These are phyloP conservation scores for Saturnispora ahearnii DNA, from an alignment of 805 yeast species.

Conservation along the genomic window DNA sequence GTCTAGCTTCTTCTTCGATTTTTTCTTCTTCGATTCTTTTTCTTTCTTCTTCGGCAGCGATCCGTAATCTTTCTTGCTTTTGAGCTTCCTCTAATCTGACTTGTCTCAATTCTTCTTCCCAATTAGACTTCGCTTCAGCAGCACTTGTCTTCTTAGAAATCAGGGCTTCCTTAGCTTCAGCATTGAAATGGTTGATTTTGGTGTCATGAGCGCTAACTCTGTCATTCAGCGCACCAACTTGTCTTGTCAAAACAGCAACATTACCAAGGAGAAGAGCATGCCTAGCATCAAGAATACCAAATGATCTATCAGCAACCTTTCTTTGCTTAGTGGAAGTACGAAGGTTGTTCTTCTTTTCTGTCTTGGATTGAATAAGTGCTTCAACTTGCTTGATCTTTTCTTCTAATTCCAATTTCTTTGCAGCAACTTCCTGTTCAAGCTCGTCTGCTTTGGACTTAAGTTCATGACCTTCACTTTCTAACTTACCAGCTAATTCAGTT, in stretches of 20 bases:
- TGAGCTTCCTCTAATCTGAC: slow-evolving; percentile 36
- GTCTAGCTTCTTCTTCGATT: slow-evolving; percentile 28
- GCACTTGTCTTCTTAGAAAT: slow-evolving; percentile 33
- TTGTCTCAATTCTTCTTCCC: slow-evolving; percentile 40
- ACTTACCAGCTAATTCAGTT: slow-evolving; percentile 25
- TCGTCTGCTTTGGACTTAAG: slow-evolving; percentile 33
- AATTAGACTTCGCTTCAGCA: slow-evolving; percentile 29
- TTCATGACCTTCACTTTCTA: slow-evolving; percentile 34
- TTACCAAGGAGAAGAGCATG: slow-evolving; percentile 32
- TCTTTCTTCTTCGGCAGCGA: slow-evolving; percentile 32
- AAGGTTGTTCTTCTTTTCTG: slow-evolving; percentile 29
- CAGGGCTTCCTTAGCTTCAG: slow-evolving; percentile 32
- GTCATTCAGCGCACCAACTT: slow-evolving; percentile 35
- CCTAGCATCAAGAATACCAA: slow-evolving; percentile 27
- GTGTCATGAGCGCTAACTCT: slow-evolving; percentile 38
- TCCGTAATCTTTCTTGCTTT: slow-evolving; percentile 37
- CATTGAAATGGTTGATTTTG: slow-evolving; percentile 31
- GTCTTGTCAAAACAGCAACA: slow-evolving; percentile 31
- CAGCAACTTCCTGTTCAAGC: slow-evolving; percentile 28
- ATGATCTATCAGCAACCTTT: slow-evolving; percentile 34
- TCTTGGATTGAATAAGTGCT: slow-evolving; percentile 34
- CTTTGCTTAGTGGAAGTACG: slow-evolving; percentile 25
- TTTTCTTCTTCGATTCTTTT: slow-evolving; percentile 34
- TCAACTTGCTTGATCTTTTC: slow-evolving; percentile 26
- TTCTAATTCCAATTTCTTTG: slow-evolving; percentile 32